Conservation (phyloP, 2,329 filamentous ascomycete genomes). For the Penicillium glabrum region DNA sequence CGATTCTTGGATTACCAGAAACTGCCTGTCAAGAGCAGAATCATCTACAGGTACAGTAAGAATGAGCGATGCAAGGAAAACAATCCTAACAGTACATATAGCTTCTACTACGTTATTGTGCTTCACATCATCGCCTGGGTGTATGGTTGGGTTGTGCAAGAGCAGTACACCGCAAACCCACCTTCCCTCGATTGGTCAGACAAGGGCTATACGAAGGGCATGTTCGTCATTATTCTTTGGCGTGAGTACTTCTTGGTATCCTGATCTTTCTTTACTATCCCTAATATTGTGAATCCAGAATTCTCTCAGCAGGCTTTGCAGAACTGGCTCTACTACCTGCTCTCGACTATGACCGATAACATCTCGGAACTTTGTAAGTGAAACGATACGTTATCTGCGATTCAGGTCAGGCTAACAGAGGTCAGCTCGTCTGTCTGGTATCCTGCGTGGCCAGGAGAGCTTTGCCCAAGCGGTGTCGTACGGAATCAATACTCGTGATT, state of each 20-base stretch:
- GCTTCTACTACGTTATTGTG: constrained; percentile 48
- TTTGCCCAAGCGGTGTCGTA: constrained; percentile 47
- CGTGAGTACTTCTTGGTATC: constrained; percentile 17
- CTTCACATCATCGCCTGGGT: constrained; percentile 52
- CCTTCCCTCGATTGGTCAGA: constrained; percentile 44
- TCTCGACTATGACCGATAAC: constrained; percentile 57
- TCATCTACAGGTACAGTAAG: constrained; percentile 33
- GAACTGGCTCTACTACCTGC: constrained; percentile 58
- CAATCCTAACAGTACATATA: not conserved
- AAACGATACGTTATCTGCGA: not conserved
- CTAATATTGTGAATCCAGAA: constrained; percentile 11
- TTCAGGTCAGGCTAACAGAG: not conserved
- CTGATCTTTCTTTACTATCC: not conserved
- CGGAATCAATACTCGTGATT: constrained; percentile 45
- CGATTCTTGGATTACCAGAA: constrained; percentile 46
- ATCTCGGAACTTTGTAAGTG: constrained; percentile 48
- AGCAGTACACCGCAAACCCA: constrained; percentile 48
- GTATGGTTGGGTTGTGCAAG: constrained; percentile 55
- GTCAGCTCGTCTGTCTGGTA: constrained; percentile 41
- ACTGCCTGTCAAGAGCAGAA: constrained; percentile 41
- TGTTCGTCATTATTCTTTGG: constrained; percentile 53
- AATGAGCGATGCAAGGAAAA: not conserved
- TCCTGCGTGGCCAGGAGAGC: constrained; percentile 47
- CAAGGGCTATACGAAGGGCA: constrained; percentile 48
- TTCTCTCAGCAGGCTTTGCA: constrained; percentile 55